Evolutionary conservation across 345 rosid genomes (phyloP), one percentile per base, ranked within the genome.

Genomic region (Linum lewisii): DNA sequence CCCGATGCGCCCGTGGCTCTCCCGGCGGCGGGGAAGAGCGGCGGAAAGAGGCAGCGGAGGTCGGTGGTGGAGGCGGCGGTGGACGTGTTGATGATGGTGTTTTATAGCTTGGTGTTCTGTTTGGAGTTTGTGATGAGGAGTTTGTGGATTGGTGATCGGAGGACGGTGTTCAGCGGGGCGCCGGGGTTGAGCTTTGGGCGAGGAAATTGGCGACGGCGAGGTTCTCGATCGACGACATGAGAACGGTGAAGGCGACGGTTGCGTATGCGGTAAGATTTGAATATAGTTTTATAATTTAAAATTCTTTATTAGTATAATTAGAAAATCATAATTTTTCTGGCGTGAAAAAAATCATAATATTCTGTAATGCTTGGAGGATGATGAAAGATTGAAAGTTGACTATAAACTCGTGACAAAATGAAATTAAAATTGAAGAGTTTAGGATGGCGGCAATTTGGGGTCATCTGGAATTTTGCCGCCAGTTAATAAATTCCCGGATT

Each of bases 121-220:
- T 5, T 66, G 57, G 77, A 78, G 56, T 82, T 82, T 49, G n/a
- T 65, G 23, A 3, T 57, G 68, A 79, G 80, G 61, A 16, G 26
- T 45, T 24, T 76, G 57, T 76, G 72, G 69, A 57, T 74, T 54
- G 18, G 69, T 29, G 86, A 85, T 22, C 51, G 61, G 70, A 69
- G 69, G 56, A 81, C 81, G 24, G 72, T n/a, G 52, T 63, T 77
- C 2, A 61, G 71, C 21, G 86, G 88, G 88, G 85, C 21, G 77
- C 62, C 0, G 85, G 84, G 37, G 82, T 77, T 73, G 87, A 85
- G 79, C 78, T 75, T 7, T 82, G 84, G 87, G 85, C 81, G 25
- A 75, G 91, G 65, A 80, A 75, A 65, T 58, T 72, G 53, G 79
- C 65, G 15, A 73, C 80, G 8, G 87, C 91, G 11, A 72, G 53